Evolutionary conservation across 23 red algal genomes (phyloP), one percentile per base, ranked within the genome.

Genomic region (Agarophyton chilense): DNA sequence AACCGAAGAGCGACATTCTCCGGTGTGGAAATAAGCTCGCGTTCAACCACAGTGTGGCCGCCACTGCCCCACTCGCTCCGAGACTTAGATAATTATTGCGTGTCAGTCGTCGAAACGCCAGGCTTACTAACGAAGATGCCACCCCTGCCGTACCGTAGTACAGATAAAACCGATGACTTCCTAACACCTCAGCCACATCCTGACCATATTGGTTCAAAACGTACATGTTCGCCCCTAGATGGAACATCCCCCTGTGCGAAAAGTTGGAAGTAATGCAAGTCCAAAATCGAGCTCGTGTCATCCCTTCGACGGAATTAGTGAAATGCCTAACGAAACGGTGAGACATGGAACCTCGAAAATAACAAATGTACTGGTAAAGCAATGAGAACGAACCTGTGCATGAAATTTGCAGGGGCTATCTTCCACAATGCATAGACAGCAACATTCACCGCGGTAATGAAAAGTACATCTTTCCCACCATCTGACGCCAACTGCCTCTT

Each of bases 351-450:
- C 44, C 10, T 25, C 6, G 58, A 2, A 41, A 56, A 12, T 36
- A 34, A 9, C 12, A 14, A 73, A 18, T 26, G 18, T 19, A 50
- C 32, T 39, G 7, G 18, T 13, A 34, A 36, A 34, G 24, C 61
- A 42, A 36, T 33, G 42, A 18, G 24, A 86, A 95, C 83, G 33
- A 89, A 88, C 80, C 86, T 74, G 46, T 86, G 60, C 85, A 95
- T 90, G 29, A 95, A 91, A 2, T 43, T 65, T 53, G 82, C 32
- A 32, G 88, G 88, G 16, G 60, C 70, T 28, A 84, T 50, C 80
- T 95, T 95, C 93, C 93, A 95, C 31, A 89, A 28, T 0, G 78
- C 22, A 38, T 90, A 95, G 51, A 95, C 79, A 42, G 66, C 93
- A 36, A 81, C 80, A 43, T 95, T 95, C 10, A 80, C 47, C 50